Percentiles rank a stretch among this genome's conserved stretches.
phyloP scores from a whole-genome alignment of 495 filamentous ascomycete species.

The Penicillium arizonense region DNA sequence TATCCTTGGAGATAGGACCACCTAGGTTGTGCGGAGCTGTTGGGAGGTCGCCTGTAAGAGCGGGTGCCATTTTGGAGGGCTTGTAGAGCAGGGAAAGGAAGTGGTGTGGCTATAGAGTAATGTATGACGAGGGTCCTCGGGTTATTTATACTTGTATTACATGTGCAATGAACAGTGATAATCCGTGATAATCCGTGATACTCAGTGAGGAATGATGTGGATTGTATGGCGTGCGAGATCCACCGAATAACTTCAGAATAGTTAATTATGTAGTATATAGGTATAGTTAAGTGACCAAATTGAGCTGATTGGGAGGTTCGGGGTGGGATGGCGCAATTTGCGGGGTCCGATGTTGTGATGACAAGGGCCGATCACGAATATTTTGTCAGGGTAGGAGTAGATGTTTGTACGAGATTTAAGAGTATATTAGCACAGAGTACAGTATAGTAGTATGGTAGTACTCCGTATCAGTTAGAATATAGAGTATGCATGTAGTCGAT shows the following conservation, averaged over 20 bases:
- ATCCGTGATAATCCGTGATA: no score
- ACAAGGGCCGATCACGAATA: conserved; percentile 5
- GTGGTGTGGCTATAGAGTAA: background rate
- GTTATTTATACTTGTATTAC: conserved; percentile 20
- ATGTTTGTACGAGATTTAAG: no score
- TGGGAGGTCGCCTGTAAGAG: conserved; percentile 28
- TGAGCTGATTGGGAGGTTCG: conserved; percentile 16
- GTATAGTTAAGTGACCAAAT: background rate
- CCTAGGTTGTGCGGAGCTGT: conserved; percentile 31
- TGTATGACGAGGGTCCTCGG: background rate
- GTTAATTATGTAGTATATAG: background rate
- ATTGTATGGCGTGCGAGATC: conserved; percentile 24
- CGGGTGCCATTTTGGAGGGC: conserved; percentile 31
- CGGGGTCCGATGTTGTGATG: conserved; percentile 34
- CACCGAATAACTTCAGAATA: background rate
- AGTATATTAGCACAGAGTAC: no score
- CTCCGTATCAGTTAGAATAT: no score
- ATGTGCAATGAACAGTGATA: background rate
- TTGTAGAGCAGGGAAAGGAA: background rate
- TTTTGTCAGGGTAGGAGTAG: background rate
- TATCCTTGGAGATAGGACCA: conserved; percentile 25
- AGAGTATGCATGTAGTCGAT: no score
- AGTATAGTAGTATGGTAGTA: no score
- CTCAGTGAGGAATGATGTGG: conserved; percentile 21
- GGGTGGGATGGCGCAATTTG: conserved; percentile 31